Base-by-base conservation (phyloP, 2,329 filamentous ascomycete species). In the Sphaerulina populicola region DNA sequence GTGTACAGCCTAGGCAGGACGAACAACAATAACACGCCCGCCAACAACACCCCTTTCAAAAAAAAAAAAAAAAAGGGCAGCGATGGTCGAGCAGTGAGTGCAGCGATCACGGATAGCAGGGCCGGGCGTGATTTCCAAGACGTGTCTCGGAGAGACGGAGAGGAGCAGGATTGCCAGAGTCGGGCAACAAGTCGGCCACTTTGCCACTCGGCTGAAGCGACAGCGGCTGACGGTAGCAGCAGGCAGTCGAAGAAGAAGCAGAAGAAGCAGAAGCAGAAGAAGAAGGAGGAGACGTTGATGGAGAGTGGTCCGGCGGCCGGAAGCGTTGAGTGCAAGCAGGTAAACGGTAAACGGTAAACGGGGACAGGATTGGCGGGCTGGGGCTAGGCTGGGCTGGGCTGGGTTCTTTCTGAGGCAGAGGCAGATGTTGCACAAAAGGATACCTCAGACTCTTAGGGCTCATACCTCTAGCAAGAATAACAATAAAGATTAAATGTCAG, bases 181-280 rank as follows among this genome's bases (percentile, higher is more conserved):
- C 31, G 31, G 31, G 5, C 31, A 35, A 35, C 5, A 7, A 35
- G 5, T 35, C 31, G 36, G 37, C 41, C 33, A 21, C 36, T 47
- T 14, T n/a, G 37, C 45, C 37, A 41, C 36, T 40, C 45, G 33
- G 45, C 37, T 41, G 45, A 48, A 18, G 14, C 45, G 12, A 35
- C 31, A 35, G 2, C 31, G 5, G 31, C 31, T 35, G 6, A 4
- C 23, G 15, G 37, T 4, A 40, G 10, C 10, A 14, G 38, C 14
- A 40, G 38, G 14, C 14, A 6, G 14, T 15, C 14, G 38, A 40
- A 23, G 12, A 40, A 10, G 12, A 40, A 10, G 38, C 21, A n/a
- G n/a, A n/a, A n/a, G n/a, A n/a, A n/a, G n/a, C n/a, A n/a, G n/a
- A n/a, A n/a, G n/a, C n/a, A n/a, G n/a, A n/a, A n/a, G n/a, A n/a